A percentile compares a stretch with the other conserved stretches of the same genome.
phyloP scores from a whole-genome alignment of 768 basidiomycete species.

The Russula compacta region DNA sequence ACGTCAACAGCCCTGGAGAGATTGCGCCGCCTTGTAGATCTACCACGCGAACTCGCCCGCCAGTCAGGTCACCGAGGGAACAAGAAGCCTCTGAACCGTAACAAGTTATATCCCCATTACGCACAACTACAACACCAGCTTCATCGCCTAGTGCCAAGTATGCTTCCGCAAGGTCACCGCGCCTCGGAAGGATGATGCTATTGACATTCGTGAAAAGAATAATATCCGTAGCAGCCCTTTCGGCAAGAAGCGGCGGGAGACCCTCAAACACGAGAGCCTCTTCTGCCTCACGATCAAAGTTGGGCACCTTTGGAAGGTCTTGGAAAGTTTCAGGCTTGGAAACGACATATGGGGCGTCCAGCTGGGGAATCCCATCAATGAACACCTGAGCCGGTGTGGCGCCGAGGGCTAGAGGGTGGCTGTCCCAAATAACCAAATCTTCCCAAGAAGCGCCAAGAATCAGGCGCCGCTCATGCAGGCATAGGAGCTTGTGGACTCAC shows the following conservation, averaged over 20 bases:
- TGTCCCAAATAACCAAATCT: constrained; percentile 58
- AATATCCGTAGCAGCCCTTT: constrained; percentile 27
- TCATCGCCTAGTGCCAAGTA: constrained; percentile 21
- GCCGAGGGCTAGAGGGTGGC: constrained; percentile 68
- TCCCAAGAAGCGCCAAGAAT: constrained; percentile 64
- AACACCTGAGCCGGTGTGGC: constrained; percentile 78
- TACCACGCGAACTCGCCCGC: constrained; percentile 27
- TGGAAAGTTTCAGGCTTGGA: constrained; percentile 51
- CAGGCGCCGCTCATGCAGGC: neutral
- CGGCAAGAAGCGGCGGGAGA: constrained; percentile 50
- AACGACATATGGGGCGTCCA: constrained; percentile 37
- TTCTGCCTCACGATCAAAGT: constrained; percentile 49
- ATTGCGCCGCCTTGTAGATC: constrained; percentile 61
- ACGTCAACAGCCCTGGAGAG: constrained; percentile 53
- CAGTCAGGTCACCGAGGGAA: constrained; percentile 23
- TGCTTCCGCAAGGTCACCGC: constrained; percentile 27
- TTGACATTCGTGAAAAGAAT: constrained; percentile 61
- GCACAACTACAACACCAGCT: constrained; percentile 39
- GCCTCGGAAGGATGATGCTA: constrained; percentile 36
- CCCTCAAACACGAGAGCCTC: constrained; percentile 52
- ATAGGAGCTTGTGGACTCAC: constrained; percentile 19
- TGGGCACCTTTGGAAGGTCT: constrained; percentile 41
- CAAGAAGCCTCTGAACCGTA: constrained; percentile 28
- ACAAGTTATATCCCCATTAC: constrained; percentile 48
- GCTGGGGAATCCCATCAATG: constrained; percentile 78